Base-by-base conservation (phyloP, 495 filamentous ascomycete species). In the Tetracladium marchalianum region DNA sequence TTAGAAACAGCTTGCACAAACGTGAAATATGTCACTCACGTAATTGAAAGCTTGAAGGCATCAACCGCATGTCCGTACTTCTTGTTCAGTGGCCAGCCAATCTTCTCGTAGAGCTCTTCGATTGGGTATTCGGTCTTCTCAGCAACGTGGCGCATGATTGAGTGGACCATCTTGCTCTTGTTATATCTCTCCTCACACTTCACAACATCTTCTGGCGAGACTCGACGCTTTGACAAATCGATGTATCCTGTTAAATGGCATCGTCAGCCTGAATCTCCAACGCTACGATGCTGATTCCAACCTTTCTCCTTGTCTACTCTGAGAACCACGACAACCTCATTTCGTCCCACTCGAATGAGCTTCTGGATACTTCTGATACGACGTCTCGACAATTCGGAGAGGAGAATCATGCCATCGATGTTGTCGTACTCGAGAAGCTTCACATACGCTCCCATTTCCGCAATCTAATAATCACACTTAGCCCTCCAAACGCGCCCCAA, bases 111-210 rank as follows among this genome's bases (percentile, higher is more conserved):
- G 43, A 98, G 79, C 35, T 77, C 72, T 72, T 96, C 88, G 61
- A 98, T 92, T 12, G 92, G 90, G 17, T 82, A 88, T 62, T 82
- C 80, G 24, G 89, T 94, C 67, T 94, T 96, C 73, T 98, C 92
- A 43, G 92, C 90, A 37, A 97, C 92, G 62, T 98, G 92, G 52
- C 92, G 80, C 81, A 97, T 85, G 63, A 98, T 97, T 4, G 85
- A 90, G 68, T 97, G 90, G 42, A 97, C 92, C 71, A 95, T 90
- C 72, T 98, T 98, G 73, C 84, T 86, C 79, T 98, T 98, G 77
- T 98, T 98, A 73, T 95, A 98, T 33, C 92, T 79, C 69, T 98
- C 92, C 62, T 98, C 92, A 65, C 93, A 97, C 70, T 95, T 95
- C 44, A 94, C 71, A 37, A 97, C 90, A 72, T 98, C 92, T 63